These are phyloP conservation scores for Bathelium albidoporum DNA, from an alignment of 495 filamentous ascomycete genomes.

Conservation along the genomic window DNA sequence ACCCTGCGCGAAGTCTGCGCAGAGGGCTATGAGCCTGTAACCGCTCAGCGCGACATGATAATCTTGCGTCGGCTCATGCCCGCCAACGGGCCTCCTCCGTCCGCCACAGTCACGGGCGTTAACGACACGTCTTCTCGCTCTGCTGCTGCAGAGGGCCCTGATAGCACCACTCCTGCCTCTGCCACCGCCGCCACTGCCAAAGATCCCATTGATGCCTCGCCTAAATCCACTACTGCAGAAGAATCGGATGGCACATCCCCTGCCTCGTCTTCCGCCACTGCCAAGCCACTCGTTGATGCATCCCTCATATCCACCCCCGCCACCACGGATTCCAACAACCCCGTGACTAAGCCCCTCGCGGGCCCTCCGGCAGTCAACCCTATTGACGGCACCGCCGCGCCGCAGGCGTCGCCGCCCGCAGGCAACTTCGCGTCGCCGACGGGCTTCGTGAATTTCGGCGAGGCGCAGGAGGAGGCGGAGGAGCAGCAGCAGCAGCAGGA, in stretches of 20 bases:
- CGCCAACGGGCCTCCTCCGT: neutral
- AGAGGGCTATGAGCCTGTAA: neutral
- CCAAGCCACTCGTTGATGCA: too few species aligned
- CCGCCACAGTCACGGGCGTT: neutral
- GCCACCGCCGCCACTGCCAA: neutral
- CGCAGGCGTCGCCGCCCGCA: neutral
- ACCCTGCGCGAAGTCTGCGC: neutral
- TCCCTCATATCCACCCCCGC: neutral
- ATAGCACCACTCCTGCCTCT: neutral
- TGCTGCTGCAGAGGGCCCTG: neutral
- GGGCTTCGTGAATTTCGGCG: conserved; percentile 22
- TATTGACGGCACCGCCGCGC: conserved; percentile 19
- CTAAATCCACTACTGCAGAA: neutral
- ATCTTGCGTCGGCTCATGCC: neutral
- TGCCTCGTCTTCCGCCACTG: neutral
- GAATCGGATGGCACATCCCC: neutral
- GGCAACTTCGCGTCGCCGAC: conserved; percentile 22
- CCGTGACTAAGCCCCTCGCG: neutral
- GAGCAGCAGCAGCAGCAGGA: neutral
- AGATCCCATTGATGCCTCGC: too few species aligned
- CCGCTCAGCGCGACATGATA: neutral
- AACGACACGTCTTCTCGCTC: neutral
- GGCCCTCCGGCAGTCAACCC: conserved; percentile 16
- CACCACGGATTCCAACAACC: neutral
- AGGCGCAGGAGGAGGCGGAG: neutral